Evolutionary conservation across 768 basidiomycete genomes (phyloP).

Genomic region (Chlorophyllum brunneum): DNA sequence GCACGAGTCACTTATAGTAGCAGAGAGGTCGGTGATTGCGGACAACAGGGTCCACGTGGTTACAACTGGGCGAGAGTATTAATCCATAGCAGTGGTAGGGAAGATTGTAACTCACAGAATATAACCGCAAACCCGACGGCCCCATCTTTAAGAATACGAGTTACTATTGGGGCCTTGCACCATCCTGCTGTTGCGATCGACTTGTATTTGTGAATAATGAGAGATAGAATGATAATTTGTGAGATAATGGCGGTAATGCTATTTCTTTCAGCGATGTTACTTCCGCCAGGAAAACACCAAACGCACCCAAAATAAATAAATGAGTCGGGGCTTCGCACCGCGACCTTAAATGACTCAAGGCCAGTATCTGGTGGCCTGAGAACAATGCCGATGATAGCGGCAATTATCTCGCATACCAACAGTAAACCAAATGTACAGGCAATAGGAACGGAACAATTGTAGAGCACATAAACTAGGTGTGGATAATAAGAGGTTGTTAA

Average conservation of each 20-base stretch:
- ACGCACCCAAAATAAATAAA: constrained; percentile 26
- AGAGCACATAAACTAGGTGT: constrained; percentile 29
- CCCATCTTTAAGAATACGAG: constrained; percentile 35
- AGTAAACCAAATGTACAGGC: constrained; percentile 18
- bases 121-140: constrained; percentile 28
- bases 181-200: constrained; percentile 24
- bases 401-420: constrained; percentile 19
- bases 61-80: constrained; percentile 15
- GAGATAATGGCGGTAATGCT: constrained; percentile 24
- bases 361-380: constrained; percentile 18
- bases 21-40: constrained; percentile 18
- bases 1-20: constrained; percentile 25
- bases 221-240: constrained; percentile 28
- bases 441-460: constrained; percentile 27
- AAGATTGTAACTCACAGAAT: constrained; percentile 23
- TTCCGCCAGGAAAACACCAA: not conserved
- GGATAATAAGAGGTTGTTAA: not conserved
- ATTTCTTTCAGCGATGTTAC: not conserved
- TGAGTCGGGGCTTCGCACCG: constrained; percentile 19
- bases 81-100: not conserved
- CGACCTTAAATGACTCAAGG: constrained; percentile 19
- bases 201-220: constrained; percentile 29
- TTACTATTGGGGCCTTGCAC: constrained; percentile 30
- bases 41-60: constrained; percentile 21
- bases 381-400: constrained; percentile 19